Evolutionary conservation across 192 early-diverging fungal genomes (phyloP).

Genomic region (Backusella circina): DNA sequence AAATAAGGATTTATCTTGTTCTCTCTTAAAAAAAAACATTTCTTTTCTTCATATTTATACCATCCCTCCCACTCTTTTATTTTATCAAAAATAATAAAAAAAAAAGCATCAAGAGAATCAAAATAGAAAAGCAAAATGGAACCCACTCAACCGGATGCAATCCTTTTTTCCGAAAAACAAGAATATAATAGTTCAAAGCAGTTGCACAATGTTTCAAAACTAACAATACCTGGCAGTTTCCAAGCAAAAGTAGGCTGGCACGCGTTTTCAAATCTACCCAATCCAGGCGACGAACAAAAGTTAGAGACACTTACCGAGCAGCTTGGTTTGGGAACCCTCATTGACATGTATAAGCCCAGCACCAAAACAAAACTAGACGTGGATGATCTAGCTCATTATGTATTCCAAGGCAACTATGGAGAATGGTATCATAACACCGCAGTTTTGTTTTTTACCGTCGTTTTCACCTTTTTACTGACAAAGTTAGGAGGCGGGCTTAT

Average conservation of each 20-base stretch:
- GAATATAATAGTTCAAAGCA: not conserved
- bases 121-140: not conserved
- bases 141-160: not conserved
- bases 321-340: constrained; percentile 3
- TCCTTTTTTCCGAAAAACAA: not conserved
- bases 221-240: constrained; percentile 4
- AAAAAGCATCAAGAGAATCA: not conserved
- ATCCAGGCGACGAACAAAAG: constrained; percentile 24
- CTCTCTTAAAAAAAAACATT: not conserved
- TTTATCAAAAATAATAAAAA: not conserved
- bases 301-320: not conserved
- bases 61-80: not conserved
- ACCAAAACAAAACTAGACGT: not conserved
- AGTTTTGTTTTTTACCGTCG: constrained; percentile 21
- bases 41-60: not conserved
- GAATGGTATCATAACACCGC: constrained; percentile 37
- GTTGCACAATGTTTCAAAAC: not conserved
- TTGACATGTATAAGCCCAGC: not conserved
- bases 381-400: constrained; percentile 22
- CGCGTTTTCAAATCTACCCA: constrained; percentile 27
- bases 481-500: constrained; percentile 27
- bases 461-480: constrained; percentile 25
- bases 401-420: constrained; percentile 30
- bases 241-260: constrained; percentile 23
- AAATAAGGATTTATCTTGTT: not conserved